Conservation (phyloP, 768 basidiomycete species). For the Phaeolepiota aurea region DNA sequence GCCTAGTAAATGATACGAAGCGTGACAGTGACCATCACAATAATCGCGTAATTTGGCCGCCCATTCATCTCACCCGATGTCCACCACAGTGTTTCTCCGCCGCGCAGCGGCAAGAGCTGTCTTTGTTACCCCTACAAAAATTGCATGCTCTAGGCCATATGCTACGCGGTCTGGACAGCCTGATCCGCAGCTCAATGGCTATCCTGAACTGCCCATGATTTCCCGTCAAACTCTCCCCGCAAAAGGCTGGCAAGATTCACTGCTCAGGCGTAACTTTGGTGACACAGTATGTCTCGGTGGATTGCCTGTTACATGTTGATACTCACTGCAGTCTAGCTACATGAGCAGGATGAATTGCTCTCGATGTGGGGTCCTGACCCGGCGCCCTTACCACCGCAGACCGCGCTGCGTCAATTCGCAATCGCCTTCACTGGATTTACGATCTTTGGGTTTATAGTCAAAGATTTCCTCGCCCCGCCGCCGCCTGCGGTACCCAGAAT, state of each 20-base stretch:
- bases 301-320: slow-evolving; percentile 7
- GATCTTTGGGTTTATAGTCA: slow-evolving; percentile 51
- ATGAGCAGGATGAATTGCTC: slow-evolving; percentile 71
- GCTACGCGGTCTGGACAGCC: slow-evolving; percentile 28
- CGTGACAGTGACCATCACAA: no score
- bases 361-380: slow-evolving; percentile 88
- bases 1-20: no score
- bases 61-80: no score
- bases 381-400: slow-evolving; percentile 48
- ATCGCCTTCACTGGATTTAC: slow-evolving; percentile 57
- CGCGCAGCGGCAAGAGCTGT: slow-evolving; percentile 24
- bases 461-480: slow-evolving; percentile 47
- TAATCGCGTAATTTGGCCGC: no score
- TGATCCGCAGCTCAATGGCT: slow-evolving; percentile 66
- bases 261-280: slow-evolving; percentile 74
- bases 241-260: slow-evolving; percentile 66
- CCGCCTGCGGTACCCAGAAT: slow-evolving; percentile 61
- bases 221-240: slow-evolving; percentile 59
- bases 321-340: slow-evolving; percentile 39
- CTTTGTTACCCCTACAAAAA: slow-evolving; percentile 6
- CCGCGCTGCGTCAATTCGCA: slow-evolving; percentile 58
- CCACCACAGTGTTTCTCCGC: slow-evolving; percentile 28
- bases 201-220: slow-evolving; percentile 62
- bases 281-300: slow-evolving; percentile 47
- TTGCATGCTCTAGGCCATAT: slow-evolving; percentile 17